Percentiles rank a stretch among this genome's conserved stretches.
phyloP scores from a whole-genome alignment of 108 stramenopile genomes.

The Skeletonema grethae region DNA sequence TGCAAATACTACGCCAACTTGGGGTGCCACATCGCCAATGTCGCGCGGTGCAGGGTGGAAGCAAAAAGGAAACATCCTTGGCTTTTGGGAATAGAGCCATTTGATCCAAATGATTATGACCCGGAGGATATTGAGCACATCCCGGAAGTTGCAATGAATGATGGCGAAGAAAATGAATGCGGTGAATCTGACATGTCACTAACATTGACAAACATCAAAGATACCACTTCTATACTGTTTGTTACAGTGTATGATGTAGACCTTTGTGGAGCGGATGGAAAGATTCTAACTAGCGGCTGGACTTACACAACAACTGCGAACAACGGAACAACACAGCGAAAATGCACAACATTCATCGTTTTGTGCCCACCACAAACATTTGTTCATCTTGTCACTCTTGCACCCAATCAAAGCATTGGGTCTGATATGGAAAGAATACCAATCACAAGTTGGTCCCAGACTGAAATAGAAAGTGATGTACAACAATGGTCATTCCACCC shows the following conservation, averaged over 20 bases:
- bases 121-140: constrained; percentile 26
- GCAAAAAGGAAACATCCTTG: constrained; percentile 33
- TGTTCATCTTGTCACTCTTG: constrained; percentile 67
- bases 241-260: constrained; percentile 45
- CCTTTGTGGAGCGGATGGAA: constrained; percentile 27
- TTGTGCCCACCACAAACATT: constrained; percentile 77
- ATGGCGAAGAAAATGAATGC: constrained; percentile 24
- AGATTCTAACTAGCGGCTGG: constrained; percentile 22
- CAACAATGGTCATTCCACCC: constrained; percentile 69
- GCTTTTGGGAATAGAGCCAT: constrained; percentile 35
- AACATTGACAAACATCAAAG: constrained; percentile 39
- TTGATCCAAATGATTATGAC: constrained; percentile 35
- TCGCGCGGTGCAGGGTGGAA: constrained; percentile 21
- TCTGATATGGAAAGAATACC: constrained; percentile 2
- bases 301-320: constrained; percentile 10
- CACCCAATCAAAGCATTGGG: constrained; percentile 21
- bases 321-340: constrained; percentile 10
- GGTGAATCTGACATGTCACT: constrained; percentile 26
- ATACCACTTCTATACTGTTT: constrained; percentile 31
- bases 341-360: constrained; percentile 79
- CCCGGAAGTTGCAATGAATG: constrained; percentile 44
- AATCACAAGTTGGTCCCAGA: constrained; percentile 41
- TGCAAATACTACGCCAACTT: constrained; percentile 31
- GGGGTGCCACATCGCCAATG: constrained; percentile 43
- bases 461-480: constrained; percentile 79